phyloP scores from a whole-genome alignment of 148 eudicot species.

The Silene latifolia region DNA sequence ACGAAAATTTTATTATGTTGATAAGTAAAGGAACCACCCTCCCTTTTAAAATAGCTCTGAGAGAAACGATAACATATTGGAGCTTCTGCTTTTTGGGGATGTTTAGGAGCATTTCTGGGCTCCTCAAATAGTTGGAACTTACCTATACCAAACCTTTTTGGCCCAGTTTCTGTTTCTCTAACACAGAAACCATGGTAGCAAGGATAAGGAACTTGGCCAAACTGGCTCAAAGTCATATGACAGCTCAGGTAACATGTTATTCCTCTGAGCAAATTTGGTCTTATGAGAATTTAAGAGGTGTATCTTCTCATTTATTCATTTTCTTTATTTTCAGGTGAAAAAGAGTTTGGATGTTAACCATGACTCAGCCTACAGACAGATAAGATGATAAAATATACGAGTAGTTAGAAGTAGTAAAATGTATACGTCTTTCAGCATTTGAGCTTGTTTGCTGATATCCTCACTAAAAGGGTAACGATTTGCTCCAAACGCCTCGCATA shows the following conservation, averaged over 20 bases:
- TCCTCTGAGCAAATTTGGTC: not conserved
- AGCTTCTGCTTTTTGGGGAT: not conserved
- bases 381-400: no score
- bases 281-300: not conserved
- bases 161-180: not conserved
- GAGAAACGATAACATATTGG: not conserved
- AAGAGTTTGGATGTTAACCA: not conserved
- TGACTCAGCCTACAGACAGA: no score
- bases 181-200: not conserved
- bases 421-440: slow-evolving; percentile 79
- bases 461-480: slow-evolving; percentile 85
- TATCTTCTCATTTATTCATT: not conserved
- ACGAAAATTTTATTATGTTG: not conserved
- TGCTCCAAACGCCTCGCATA: slow-evolving; percentile 98
- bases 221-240: not conserved
- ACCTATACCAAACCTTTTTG: not conserved
- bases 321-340: not conserved
- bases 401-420: slow-evolving; percentile 1
- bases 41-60: not conserved
- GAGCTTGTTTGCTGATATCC: slow-evolving; percentile 72
- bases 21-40: not conserved
- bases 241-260: not conserved
- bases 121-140: not conserved
- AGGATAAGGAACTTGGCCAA: not conserved
- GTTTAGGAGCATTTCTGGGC: not conserved